Percentiles rank a stretch among this genome's conserved stretches.
Evolutionary conservation across 2,329 filamentous ascomycete species (phyloP).

Genomic region (Aspergillus sclerotialis): DNA sequence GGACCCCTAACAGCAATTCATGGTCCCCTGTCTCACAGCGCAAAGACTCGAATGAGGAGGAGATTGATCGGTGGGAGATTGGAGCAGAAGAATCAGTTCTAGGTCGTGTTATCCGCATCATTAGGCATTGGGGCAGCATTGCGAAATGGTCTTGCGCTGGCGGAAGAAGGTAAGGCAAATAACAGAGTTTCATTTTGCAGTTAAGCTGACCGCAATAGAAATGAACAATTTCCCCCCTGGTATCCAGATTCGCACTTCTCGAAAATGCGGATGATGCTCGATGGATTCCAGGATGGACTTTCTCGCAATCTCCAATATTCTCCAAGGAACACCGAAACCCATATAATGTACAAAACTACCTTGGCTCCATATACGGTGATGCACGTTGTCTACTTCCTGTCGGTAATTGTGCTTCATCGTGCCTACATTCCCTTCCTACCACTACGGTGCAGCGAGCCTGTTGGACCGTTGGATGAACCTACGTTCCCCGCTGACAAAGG

Average conservation of each 20-base stretch:
- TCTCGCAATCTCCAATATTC: conserved; percentile 47
- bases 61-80: conserved; percentile 46
- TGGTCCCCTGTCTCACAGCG: conserved; percentile 35
- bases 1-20: conserved; percentile 25
- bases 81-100: conserved; percentile 48
- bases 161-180: conserved; percentile 47
- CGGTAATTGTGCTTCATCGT: conserved; percentile 49
- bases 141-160: conserved; percentile 50
- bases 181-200: no score
- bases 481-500: conserved; percentile 37
- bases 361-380: conserved; percentile 49
- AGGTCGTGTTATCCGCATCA: conserved; percentile 48
- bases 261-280: conserved; percentile 38
- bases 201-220: conserved; percentile 27
- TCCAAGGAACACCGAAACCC: conserved; percentile 46
- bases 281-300: conserved; percentile 45
- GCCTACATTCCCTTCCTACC: conserved; percentile 51
- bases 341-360: conserved; percentile 45
- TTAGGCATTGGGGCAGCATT: conserved; percentile 51
- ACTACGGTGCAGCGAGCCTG: conserved; percentile 41
- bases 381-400: conserved; percentile 49
- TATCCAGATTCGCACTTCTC: conserved; percentile 44
- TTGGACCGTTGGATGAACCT: conserved; percentile 48
- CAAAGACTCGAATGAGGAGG: conserved; percentile 34
- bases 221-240: conserved; percentile 48